A percentile compares a stretch with the other conserved stretches of the same genome.
Evolutionary conservation across 1,139 yeast species (phyloP).

Genomic region (Kodamaea sp.): DNA sequence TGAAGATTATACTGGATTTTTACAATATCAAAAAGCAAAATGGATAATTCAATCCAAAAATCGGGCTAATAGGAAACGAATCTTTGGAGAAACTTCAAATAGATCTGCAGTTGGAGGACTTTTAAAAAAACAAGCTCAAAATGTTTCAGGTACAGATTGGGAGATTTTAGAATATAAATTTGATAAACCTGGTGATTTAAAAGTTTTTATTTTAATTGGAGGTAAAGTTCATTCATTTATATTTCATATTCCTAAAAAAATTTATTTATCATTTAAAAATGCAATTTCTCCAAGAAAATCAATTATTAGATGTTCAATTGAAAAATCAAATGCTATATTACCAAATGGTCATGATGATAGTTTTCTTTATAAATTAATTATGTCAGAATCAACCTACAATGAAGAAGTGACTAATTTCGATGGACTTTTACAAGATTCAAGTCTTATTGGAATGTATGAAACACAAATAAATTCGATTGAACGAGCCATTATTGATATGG

Average conservation of each 20-base stretch:
- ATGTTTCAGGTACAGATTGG: constrained; percentile 76
- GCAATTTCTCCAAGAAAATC: constrained; percentile 41
- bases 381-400: constrained; percentile 62
- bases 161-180: constrained; percentile 70
- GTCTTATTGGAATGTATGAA: constrained; percentile 74
- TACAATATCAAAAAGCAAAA: constrained; percentile 74
- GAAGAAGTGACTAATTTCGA: constrained; percentile 58
- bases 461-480: constrained; percentile 64
- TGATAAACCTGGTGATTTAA: constrained; percentile 69
- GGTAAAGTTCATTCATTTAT: constrained; percentile 71
- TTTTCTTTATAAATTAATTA: constrained; percentile 56
- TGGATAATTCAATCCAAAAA: constrained; percentile 78
- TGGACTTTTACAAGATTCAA: constrained; percentile 61
- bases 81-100: constrained; percentile 67
- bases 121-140: constrained; percentile 75
- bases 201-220: constrained; percentile 67
- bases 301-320: constrained; percentile 55
- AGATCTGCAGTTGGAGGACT: constrained; percentile 61
- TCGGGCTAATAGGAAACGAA: constrained; percentile 64
- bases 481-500: constrained; percentile 75
- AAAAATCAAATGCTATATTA: constrained; percentile 53
- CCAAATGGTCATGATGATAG: constrained; percentile 69
- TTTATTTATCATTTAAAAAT: constrained; percentile 66
- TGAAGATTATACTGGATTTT: constrained; percentile 73
- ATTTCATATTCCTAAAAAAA: constrained; percentile 68